These are phyloP conservation scores for Lycium barbarum DNA, from an alignment of 257 asterid species.

Conservation along the genomic window DNA sequence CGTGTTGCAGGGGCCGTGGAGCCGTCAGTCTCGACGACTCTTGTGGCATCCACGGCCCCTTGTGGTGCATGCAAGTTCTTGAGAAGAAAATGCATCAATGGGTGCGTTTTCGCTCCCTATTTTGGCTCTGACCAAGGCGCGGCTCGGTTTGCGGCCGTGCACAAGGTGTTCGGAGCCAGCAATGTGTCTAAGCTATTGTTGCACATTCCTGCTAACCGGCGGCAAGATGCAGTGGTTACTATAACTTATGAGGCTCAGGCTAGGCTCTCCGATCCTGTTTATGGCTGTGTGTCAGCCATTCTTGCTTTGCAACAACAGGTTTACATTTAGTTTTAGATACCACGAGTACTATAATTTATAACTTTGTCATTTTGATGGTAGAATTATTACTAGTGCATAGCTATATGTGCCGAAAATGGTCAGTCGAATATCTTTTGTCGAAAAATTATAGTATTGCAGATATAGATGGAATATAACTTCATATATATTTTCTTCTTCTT, in stretches of 20 bases:
- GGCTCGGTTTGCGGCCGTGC: constrained; percentile 91
- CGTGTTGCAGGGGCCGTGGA: constrained; percentile 33
- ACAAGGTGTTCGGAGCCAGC: constrained; percentile 91
- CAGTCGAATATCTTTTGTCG: background rate
- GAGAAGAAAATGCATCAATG: constrained; percentile 85
- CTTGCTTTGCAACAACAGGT: constrained; percentile 90
- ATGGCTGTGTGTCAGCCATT: constrained; percentile 85
- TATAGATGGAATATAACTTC: background rate
- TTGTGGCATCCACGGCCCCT: constrained; percentile 43
- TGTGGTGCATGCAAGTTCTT: constrained; percentile 96
- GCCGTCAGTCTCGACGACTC: background rate
- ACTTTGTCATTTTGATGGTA: background rate
- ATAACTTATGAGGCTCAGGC: constrained; percentile 92
- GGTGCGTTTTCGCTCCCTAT: constrained; percentile 87
- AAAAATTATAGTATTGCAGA: background rate
- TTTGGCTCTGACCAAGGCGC: constrained; percentile 86
- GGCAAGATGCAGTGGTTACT: constrained; percentile 82
- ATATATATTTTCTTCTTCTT: background rate
- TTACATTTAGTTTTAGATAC: background rate
- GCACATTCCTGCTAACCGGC: constrained; percentile 68
- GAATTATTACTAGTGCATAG: background rate
- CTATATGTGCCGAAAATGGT: background rate
- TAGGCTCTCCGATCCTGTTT: constrained; percentile 84
- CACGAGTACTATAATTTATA: too few relatives aligned
- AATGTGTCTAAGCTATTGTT: constrained; percentile 79